Conservation (phyloP, 768 basidiomycete species). For the Mycena haematopus region DNA sequence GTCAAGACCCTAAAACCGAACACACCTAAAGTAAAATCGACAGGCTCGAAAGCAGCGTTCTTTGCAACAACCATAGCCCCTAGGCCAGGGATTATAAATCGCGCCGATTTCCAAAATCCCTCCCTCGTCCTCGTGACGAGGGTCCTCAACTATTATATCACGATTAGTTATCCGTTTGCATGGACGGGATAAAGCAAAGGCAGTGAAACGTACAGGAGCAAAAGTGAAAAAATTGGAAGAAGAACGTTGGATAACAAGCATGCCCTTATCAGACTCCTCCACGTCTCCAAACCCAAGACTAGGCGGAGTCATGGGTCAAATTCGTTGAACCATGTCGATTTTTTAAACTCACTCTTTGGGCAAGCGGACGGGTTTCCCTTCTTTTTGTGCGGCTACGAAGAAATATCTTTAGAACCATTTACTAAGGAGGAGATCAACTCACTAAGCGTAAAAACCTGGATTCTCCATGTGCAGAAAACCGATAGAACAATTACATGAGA, state of each 20-base stretch:
- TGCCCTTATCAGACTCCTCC: neutral
- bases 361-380: neutral
- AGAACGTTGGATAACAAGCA: too few relatives aligned
- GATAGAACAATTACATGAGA: neutral
- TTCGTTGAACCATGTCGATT: neutral
- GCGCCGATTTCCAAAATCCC: neutral
- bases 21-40: constrained; percentile 6
- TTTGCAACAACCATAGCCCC: neutral
- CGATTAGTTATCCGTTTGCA: neutral
- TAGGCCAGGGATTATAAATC: constrained; percentile 6
- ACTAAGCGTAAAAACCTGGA: neutral
- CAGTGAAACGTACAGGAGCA: constrained; percentile 5
- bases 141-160: neutral
- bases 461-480: neutral
- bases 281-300: constrained; percentile 3
- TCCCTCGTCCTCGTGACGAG: neutral
- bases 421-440: neutral
- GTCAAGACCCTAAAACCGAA: constrained; percentile 2
- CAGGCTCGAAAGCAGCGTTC: neutral
- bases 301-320: neutral
- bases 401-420: neutral
- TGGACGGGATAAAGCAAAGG: neutral
- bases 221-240: constrained; percentile 1
- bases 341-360: neutral
- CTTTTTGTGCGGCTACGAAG: neutral